Conservation (phyloP, 441 rosid species). For the Macaranga tanarius region DNA sequence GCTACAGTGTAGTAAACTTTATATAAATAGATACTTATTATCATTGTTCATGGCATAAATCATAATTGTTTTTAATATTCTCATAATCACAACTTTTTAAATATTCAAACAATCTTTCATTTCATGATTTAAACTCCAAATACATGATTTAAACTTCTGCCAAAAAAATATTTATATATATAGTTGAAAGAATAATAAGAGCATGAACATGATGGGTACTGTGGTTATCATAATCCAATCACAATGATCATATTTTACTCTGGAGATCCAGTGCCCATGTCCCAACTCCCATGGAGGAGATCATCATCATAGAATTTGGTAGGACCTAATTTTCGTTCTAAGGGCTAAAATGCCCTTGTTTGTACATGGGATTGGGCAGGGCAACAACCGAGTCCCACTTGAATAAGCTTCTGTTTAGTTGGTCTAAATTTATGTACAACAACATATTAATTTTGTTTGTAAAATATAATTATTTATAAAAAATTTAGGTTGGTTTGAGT, state of each 20-base stretch:
- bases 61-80: background rate
- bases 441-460: too few species aligned
- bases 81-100: background rate
- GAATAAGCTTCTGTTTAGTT: too few species aligned
- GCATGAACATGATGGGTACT: background rate
- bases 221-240: conserved; percentile 32
- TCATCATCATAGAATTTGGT: conserved; percentile 5
- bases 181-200: background rate
- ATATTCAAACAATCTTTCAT: background rate
- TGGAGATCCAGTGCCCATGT: background rate
- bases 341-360: conserved; percentile 11
- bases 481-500: too few species aligned
- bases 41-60: background rate
- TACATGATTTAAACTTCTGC: background rate
- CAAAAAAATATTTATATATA: background rate
- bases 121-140: background rate
- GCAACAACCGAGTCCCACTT: background rate
- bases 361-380: too few species aligned
- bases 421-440: too few species aligned
- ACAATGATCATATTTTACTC: conserved; percentile 7
- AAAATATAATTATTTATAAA: too few species aligned
- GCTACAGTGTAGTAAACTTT: background rate
- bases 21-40: background rate
- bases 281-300: background rate
- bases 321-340: background rate